Conservation (phyloP, 768 basidiomycete species). For the Mycena rebaudengoi region DNA sequence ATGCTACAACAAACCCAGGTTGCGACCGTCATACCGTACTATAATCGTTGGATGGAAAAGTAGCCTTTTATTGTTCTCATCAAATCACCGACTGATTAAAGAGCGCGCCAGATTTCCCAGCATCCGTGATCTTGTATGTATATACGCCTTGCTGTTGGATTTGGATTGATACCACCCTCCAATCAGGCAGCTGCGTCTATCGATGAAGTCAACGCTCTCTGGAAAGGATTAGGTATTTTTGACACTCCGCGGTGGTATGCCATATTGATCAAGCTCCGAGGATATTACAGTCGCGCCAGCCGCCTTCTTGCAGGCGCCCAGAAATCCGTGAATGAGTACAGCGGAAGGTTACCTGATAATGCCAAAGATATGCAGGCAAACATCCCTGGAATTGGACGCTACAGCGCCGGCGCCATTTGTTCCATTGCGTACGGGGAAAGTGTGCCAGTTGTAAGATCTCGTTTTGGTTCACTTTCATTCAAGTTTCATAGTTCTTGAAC, state of each 20-base stretch:
- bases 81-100: conserved; percentile 9
- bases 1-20: conserved; percentile 99
- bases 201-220: conserved; percentile 87
- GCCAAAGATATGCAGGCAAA: conserved; percentile 82
- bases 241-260: neutral
- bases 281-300: conserved; percentile 89
- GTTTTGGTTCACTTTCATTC: neutral
- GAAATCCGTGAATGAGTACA: conserved; percentile 71
- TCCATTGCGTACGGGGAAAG: conserved; percentile 90
- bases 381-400: conserved; percentile 89
- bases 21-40: conserved; percentile 92
- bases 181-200: conserved; percentile 71
- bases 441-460: conserved; percentile 77
- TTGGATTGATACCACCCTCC: conserved; percentile 22
- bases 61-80: conserved; percentile 41
- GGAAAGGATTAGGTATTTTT: conserved; percentile 74
- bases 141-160: conserved; percentile 15
- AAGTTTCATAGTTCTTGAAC: conserved; percentile 15
- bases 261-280: conserved; percentile 36
- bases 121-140: conserved; percentile 72
- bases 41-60: conserved; percentile 87
- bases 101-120: conserved; percentile 75
- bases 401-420: conserved; percentile 85
- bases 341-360: conserved; percentile 80
- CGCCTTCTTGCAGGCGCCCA: conserved; percentile 86